Conservation (phyloP, 768 basidiomycete genomes). For the Tulasnella sp. region DNA sequence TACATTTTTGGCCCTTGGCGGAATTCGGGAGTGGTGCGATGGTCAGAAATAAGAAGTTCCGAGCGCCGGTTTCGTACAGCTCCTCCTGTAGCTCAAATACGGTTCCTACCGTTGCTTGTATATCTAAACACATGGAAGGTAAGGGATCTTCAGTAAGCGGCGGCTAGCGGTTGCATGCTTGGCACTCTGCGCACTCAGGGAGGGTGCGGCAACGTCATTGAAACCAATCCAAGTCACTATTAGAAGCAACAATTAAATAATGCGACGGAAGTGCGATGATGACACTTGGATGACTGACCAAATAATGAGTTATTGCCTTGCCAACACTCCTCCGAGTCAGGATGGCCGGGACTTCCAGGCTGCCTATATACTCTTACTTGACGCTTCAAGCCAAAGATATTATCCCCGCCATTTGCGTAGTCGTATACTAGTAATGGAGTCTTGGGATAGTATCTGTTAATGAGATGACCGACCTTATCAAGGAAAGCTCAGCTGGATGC, state of each 20-base stretch:
- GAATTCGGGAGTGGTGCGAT: slow-evolving; percentile 51
- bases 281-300: slow-evolving; percentile 27
- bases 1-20: neutral
- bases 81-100: slow-evolving; percentile 43
- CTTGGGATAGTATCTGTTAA: slow-evolving; percentile 31
- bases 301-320: slow-evolving; percentile 40
- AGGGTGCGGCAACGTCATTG: slow-evolving; percentile 40
- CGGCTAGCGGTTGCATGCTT: too few relatives aligned
- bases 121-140: too few relatives aligned
- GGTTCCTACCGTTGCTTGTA: slow-evolving; percentile 26
- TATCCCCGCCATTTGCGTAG: slow-evolving; percentile 50
- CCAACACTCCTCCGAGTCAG: slow-evolving; percentile 40
- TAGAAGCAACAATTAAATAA: neutral
- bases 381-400: slow-evolving; percentile 35
- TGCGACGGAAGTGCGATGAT: neutral
- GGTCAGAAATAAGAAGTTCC: slow-evolving; percentile 53
- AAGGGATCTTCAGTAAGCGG: too few relatives aligned
- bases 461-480: slow-evolving; percentile 26
- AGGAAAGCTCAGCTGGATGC: slow-evolving; percentile 22
- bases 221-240: slow-evolving; percentile 61
- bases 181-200: neutral
- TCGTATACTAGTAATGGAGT: slow-evolving; percentile 45
- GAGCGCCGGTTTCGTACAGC: slow-evolving; percentile 43
- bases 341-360: slow-evolving; percentile 16
- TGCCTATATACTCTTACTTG: slow-evolving; percentile 33